A percentile compares a stretch with the other conserved stretches of the same genome.
Conservation (phyloP, 306 rosid genomes). For the Lupinus albus region DNA sequence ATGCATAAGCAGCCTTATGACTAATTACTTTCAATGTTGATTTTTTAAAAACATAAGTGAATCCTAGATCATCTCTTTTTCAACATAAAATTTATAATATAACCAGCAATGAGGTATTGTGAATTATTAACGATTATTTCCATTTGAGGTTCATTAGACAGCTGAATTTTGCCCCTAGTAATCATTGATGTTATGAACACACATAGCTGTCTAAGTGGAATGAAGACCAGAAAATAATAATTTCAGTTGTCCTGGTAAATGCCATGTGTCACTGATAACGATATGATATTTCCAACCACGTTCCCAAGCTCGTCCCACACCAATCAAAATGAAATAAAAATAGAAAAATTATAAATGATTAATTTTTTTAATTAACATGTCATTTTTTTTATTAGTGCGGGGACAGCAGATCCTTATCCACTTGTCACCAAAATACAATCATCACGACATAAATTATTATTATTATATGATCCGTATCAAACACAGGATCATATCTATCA, state of each 20-base stretch:
- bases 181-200: slow-evolving; percentile 30
- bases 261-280: no score
- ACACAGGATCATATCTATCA: no score
- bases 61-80: background rate
- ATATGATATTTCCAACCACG: no score
- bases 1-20: background rate
- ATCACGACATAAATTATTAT: no score
- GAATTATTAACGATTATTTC: background rate
- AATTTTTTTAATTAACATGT: no score
- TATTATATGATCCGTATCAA: no score
- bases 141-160: background rate
- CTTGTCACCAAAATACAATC: no score
- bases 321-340: no score
- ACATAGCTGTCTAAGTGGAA: slow-evolving; percentile 7
- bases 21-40: background rate
- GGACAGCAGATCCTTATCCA: no score
- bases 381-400: no score
- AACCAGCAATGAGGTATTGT: background rate
- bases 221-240: slow-evolving; percentile 23
- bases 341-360: no score
- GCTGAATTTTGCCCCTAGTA: background rate
- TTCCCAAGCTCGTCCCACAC: no score
- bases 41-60: background rate
- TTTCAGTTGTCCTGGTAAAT: slow-evolving; percentile 19
- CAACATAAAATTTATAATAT: background rate